Evolutionary conservation across 2,329 filamentous ascomycete species (phyloP).

Genomic region (Apiospora saccharicola): DNA sequence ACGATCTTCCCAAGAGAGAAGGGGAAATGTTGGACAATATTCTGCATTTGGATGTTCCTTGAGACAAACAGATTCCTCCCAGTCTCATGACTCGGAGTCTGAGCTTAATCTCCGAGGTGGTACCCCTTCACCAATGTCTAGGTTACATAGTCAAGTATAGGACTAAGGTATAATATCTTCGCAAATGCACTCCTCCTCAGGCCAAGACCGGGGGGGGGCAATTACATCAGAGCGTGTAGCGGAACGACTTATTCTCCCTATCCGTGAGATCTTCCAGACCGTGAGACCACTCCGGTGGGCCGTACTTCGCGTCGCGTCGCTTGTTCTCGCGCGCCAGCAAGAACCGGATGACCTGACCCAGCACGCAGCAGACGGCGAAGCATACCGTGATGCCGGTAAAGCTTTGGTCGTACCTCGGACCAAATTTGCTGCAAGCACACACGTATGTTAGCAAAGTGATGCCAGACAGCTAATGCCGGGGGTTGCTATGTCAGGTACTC

Average conservation of each 20-base stretch:
- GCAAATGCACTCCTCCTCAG: neutral
- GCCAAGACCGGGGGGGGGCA: neutral
- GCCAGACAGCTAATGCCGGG: neutral
- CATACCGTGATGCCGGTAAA: conserved; percentile 23
- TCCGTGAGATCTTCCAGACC: conserved; percentile 23
- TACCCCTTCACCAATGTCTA: neutral
- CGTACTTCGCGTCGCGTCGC: conserved; percentile 19
- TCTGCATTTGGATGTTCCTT: neutral
- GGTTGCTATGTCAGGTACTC: neutral
- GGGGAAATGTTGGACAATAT: neutral
- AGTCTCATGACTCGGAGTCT: conserved; percentile 12
- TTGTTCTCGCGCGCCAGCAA: conserved; percentile 23
- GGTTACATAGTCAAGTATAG: conserved; percentile 1
- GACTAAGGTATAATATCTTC: neutral
- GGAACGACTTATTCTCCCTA: conserved; percentile 20
- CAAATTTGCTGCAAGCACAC: conserved; percentile 17
- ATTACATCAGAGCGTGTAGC: conserved; percentile 11
- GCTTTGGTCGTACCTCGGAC: conserved; percentile 22
- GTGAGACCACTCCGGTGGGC: conserved; percentile 21
- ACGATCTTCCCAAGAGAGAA: neutral
- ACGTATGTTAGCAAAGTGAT: neutral
- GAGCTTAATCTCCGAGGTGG: conserved; percentile 7
- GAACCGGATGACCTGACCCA: conserved; percentile 15
- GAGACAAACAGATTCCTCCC: neutral
- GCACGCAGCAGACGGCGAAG: conserved; percentile 22